Base-by-base conservation (phyloP, 345 rosid species). In the Rhizophora mangle region DNA sequence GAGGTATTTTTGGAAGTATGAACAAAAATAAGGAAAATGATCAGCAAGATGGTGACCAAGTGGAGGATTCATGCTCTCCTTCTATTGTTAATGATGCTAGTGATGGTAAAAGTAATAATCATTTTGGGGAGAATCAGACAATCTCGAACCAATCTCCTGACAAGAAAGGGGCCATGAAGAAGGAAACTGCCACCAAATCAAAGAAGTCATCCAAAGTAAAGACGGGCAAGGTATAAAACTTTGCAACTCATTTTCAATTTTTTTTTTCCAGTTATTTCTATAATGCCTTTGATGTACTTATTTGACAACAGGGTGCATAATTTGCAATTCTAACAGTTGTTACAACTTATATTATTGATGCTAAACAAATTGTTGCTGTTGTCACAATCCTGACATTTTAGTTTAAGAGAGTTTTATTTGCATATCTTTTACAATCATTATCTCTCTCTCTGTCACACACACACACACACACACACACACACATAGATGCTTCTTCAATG, bases 171-270 rank as follows among this genome's bases (percentile, higher is more conserved):
- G 72, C 34, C 1, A 21, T 31, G 34, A 83, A 73, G 76, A 90
- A 84, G 74, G 88, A 80, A 65, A 32, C 76, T 27, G 72, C 77
- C 58, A 60, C 72, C 60, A 87, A 83, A 75, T 77, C 82, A 58
- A 92, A 85, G 78, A 86, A 79, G 74, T 76, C 79, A 7, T 83
- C 96, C 49, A 92, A 87, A 84, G 92, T 90, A 70, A 95, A 83
- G 87, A 92, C 88, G 73, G 69, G 73, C 37, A 95, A 88, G 96
- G 99, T 95, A 81, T 46, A 24, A 13, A 56, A 56, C 60, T 56
- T 56, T 15, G 9, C 3, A 2, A 3, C 31, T 24, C 31, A 56
- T 4, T 6, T 56, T 22, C 1, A n/a, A n/a, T 43, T 15, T 43
- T 43, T 2, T 39, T 11, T 43, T 43, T 3, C 4, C 49, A 43